Percentiles rank a stretch among this genome's conserved stretches.
Evolutionary conservation across 2,329 filamentous ascomycete species (phyloP).

Genomic region (Pestalotiopsis sp.): DNA sequence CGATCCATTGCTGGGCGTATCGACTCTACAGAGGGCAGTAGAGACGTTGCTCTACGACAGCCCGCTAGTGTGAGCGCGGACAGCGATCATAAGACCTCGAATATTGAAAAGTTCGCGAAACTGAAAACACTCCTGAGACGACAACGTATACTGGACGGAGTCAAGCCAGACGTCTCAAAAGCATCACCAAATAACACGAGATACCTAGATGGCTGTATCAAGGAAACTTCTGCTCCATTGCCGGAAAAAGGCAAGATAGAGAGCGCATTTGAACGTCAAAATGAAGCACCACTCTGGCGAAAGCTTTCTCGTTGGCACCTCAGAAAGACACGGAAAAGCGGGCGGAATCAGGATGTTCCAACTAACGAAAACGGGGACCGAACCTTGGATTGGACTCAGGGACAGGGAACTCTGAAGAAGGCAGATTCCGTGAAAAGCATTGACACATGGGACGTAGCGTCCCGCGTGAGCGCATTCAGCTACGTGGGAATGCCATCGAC

Average conservation of each 20-base stretch:
- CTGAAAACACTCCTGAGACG: not conserved
- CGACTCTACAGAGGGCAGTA: not conserved
- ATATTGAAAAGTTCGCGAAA: not conserved
- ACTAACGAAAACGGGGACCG: not conserved
- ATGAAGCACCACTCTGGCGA: not conserved
- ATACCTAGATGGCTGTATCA: no score
- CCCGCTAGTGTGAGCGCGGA: not conserved
- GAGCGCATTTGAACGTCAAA: not conserved
- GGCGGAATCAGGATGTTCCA: no score
- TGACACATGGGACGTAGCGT: no score
- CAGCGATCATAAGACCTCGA: not conserved
- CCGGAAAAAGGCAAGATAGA: not conserved
- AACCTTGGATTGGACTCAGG: not conserved
- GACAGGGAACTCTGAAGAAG: not conserved
- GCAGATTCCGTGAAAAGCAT: no score
- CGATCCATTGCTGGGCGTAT: not conserved
- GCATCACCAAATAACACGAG: no score
- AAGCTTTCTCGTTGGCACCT: not conserved
- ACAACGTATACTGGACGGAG: no score
- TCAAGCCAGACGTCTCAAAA: no score
- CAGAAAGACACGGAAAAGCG: not conserved
- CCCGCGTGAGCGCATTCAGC: not conserved
- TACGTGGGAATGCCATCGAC: not conserved
- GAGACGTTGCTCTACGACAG: not conserved
- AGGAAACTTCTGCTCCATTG: no score